phyloP scores from a whole-genome alignment of 768 basidiomycete species.

The Collybiopsis confluens region DNA sequence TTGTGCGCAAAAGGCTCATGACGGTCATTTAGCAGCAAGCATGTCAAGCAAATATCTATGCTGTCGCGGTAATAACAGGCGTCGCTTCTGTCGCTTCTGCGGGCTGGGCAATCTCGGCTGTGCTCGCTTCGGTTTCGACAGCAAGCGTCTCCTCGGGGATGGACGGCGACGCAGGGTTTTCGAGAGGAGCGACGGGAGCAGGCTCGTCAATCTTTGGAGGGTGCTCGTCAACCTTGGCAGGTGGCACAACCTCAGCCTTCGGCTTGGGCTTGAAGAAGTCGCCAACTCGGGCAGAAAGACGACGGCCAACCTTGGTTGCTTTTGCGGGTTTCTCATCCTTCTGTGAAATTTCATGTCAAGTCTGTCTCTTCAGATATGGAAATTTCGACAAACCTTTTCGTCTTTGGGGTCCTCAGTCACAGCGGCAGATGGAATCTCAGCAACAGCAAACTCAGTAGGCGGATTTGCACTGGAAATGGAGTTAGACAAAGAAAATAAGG shows the following conservation, averaged over 20 bases:
- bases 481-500: neutral
- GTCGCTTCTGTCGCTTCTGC: constrained; percentile 44
- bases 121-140: constrained; percentile 24
- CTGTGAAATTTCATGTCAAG: too few species aligned
- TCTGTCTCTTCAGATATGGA: too few species aligned
- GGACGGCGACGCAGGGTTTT: constrained; percentile 63
- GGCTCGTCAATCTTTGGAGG: constrained; percentile 88
- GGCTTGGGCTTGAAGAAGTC: constrained; percentile 79
- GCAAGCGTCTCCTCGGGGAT: constrained; percentile 27
- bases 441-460: constrained; percentile 13
- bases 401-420: constrained; percentile 57
- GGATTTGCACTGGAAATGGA: neutral
- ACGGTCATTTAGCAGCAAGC: constrained; percentile 41
- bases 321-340: constrained; percentile 43
- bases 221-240: constrained; percentile 84
- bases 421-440: constrained; percentile 35
- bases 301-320: constrained; percentile 67
- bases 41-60: constrained; percentile 45
- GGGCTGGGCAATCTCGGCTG: constrained; percentile 23
- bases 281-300: constrained; percentile 77
- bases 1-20: constrained; percentile 26
- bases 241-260: constrained; percentile 57
- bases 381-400: constrained; percentile 43
- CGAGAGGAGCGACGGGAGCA: constrained; percentile 75
- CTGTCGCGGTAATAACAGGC: constrained; percentile 74